Conservation (phyloP, 306 rosid genomes). For the Cajanus cajan region DNA sequence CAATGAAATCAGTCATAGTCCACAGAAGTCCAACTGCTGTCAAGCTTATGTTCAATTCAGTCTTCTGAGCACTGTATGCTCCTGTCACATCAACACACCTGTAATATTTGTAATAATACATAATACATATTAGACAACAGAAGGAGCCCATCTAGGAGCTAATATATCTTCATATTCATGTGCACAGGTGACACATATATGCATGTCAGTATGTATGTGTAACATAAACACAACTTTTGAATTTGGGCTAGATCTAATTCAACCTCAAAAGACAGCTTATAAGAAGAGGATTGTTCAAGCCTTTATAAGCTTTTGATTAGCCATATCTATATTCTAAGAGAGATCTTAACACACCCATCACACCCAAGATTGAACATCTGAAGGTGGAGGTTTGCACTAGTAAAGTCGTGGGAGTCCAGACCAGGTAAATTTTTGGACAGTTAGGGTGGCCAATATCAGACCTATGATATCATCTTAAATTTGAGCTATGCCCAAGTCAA, state of each 20-base stretch:
- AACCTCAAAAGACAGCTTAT: not conserved
- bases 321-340: not conserved
- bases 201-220: not conserved
- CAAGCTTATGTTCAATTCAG: slow-evolving; percentile 95
- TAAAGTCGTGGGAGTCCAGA: not conserved
- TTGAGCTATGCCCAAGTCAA: not conserved
- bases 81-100: slow-evolving; percentile 95
- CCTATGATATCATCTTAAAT: not conserved
- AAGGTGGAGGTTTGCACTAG: not conserved
- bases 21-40: slow-evolving; percentile 91
- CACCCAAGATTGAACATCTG: not conserved
- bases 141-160: not conserved
- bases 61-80: slow-evolving; percentile 94
- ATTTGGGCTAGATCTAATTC: not conserved
- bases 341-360: not conserved
- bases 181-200: not conserved
- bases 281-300: not conserved
- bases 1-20: slow-evolving; percentile 96
- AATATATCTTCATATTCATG: not conserved
- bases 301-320: not conserved
- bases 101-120: slow-evolving; percentile 42
- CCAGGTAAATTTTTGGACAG: not conserved
- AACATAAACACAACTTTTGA: not conserved
- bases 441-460: not conserved
- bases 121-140: slow-evolving; percentile 22